These are phyloP conservation scores for Annona cherimola DNA, from an alignment of 164 flowering plant species.

Conservation along the genomic window DNA sequence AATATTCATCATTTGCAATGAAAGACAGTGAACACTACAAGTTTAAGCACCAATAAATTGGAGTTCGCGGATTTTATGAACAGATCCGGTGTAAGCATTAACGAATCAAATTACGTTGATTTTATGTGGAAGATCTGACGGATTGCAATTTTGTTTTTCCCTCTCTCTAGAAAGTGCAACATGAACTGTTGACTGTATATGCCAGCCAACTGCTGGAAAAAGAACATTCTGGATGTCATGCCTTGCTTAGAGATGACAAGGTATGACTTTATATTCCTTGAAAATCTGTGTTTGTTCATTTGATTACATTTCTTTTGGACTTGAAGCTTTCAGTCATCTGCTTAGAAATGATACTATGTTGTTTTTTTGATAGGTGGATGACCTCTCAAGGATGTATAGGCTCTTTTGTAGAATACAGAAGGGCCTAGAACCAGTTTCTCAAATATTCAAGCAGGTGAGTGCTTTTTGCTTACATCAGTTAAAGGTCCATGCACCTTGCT, in stretches of 20 bases:
- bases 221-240: constrained; percentile 93
- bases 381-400: constrained; percentile 90
- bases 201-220: constrained; percentile 80
- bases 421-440: constrained; percentile 81
- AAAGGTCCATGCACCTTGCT: too few species aligned
- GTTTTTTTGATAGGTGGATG: constrained; percentile 40
- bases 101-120: too few species aligned
- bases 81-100: too few species aligned
- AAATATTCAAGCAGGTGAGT: constrained; percentile 80
- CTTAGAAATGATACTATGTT: not conserved
- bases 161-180: constrained; percentile 27
- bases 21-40: too few species aligned
- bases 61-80: too few species aligned
- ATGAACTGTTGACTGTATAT: constrained; percentile 31
- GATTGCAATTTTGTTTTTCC: not conserved
- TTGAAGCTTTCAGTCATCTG: not conserved
- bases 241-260: constrained; percentile 90
- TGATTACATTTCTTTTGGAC: not conserved
- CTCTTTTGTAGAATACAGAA: constrained; percentile 62
- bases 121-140: not conserved
- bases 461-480: too few species aligned
- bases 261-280: constrained; percentile 21
- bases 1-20: too few species aligned
- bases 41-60: too few species aligned
- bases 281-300: not conserved